phyloP scores from a whole-genome alignment of 805 yeast species.

The Teunomyces lycoperdinae region DNA sequence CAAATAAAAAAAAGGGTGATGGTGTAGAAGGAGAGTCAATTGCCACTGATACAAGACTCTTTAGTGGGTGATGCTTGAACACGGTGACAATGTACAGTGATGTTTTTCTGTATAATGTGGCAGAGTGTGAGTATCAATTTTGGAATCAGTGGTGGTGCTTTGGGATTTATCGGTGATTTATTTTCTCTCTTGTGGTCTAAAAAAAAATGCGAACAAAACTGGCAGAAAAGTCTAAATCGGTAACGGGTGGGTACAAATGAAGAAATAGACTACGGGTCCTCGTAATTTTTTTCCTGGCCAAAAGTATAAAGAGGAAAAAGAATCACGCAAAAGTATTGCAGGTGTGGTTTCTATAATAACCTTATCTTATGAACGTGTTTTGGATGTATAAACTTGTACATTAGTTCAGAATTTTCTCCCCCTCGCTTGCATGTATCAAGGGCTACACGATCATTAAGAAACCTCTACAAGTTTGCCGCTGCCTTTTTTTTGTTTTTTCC shows the following conservation, averaged over 20 bases:
- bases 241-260: neutral
- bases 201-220: neutral
- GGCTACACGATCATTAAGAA: too few species aligned
- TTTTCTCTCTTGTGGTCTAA: neutral
- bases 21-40: neutral
- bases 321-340: too few species aligned
- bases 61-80: neutral
- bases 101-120: neutral
- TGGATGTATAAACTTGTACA: too few species aligned
- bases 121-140: neutral
- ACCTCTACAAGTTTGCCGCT: too few species aligned
- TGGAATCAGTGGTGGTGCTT: neutral
- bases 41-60: neutral
- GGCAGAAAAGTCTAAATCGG: neutral
- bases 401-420: too few species aligned
- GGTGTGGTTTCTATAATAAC: too few species aligned
- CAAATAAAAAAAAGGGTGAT: neutral
- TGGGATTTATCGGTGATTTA: neutral
- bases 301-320: neutral
- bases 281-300: neutral
- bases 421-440: too few species aligned
- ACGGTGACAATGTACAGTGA: neutral
- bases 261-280: neutral
- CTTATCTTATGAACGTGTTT: too few species aligned
- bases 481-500: too few species aligned